Evolutionary conservation across 2,329 filamentous ascomycete genomes (phyloP).

Genomic region (Botrytis hyacinthi): DNA sequence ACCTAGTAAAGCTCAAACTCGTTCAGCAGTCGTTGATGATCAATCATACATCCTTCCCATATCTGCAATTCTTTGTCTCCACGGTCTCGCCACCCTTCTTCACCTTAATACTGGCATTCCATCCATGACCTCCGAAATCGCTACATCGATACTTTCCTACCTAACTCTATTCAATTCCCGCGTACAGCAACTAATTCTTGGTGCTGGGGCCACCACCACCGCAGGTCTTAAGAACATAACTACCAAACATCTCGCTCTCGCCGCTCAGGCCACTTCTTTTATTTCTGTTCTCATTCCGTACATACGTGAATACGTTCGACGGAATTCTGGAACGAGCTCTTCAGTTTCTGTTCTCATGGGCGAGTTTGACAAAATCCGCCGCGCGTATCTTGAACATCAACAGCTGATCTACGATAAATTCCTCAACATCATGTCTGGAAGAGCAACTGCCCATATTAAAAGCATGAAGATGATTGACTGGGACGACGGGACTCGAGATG

Average conservation of each 20-base stretch:
- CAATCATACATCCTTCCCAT: conserved; percentile 83
- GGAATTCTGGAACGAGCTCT: conserved; percentile 58
- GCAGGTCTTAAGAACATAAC: conserved; percentile 95
- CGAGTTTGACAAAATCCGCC: conserved; percentile 38
- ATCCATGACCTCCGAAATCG: conserved; percentile 82
- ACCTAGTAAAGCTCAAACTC: conserved; percentile 58
- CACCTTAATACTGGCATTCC: conserved; percentile 82
- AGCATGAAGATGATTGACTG: conserved; percentile 65
- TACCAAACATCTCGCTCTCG: conserved; percentile 89
- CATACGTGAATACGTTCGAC: conserved; percentile 83
- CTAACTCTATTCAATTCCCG: conserved; percentile 93
- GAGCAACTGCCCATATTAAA: conserved; percentile 60
- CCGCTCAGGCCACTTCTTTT: conserved; percentile 85
- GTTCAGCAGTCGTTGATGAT: conserved; percentile 75
- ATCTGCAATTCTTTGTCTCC: conserved; percentile 77
- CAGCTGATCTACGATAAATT: conserved; percentile 70
- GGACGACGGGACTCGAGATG: conserved; percentile 44
- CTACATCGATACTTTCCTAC: conserved; percentile 76
- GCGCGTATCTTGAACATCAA: conserved; percentile 61
- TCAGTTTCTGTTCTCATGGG: conserved; percentile 54
- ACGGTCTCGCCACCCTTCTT: conserved; percentile 78
- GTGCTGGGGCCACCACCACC: conserved; percentile 83
- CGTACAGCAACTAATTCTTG: conserved; percentile 92
- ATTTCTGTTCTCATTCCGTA: conserved; percentile 85
- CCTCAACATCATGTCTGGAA: conserved; percentile 68